These are phyloP conservation scores for Volutella citrinella DNA, from an alignment of 2,329 filamentous ascomycete species.

Conservation along the genomic window DNA sequence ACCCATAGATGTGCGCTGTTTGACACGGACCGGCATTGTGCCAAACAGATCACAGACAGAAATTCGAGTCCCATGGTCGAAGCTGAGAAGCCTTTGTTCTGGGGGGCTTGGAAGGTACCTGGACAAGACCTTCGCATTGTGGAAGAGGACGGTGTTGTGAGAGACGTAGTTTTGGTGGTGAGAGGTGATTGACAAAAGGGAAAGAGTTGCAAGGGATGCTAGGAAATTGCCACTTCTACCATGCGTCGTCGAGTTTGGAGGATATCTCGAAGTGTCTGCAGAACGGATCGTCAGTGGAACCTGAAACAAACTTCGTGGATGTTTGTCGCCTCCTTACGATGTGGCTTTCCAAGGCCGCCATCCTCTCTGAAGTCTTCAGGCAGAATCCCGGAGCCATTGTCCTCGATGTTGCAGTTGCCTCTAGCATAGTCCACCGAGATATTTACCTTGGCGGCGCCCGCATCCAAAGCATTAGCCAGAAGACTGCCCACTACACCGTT, in stretches of 20 bases:
- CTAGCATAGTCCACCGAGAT: constrained; percentile 71
- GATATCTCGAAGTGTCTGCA: constrained; percentile 75
- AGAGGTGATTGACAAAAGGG: constrained; percentile 74
- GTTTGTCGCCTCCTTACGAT: too few species aligned
- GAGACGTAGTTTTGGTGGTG: constrained; percentile 58
- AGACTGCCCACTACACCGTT: constrained; percentile 70
- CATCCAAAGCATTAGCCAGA: constrained; percentile 82
- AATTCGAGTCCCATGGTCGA: constrained; percentile 70
- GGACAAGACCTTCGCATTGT: constrained; percentile 64
- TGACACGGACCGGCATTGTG: constrained; percentile 85
- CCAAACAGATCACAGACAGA: constrained; percentile 81
- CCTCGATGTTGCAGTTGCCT: constrained; percentile 77
- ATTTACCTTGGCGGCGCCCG: constrained; percentile 64
- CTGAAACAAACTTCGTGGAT: too few species aligned
- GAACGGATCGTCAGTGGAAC: too few species aligned
- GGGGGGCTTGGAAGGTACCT: constrained; percentile 60
- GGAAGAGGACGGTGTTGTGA: constrained; percentile 64
- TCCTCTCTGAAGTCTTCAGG: constrained; percentile 66
- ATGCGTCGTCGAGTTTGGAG: constrained; percentile 45
- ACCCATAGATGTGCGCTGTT: constrained; percentile 63
- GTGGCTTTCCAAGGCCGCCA: constrained; percentile 69
- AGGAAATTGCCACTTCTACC: constrained; percentile 74
- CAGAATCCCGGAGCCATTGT: constrained; percentile 77
- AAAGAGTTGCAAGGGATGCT: constrained; percentile 71
- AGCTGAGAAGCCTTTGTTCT: constrained; percentile 53